These are phyloP conservation scores for Schwanniomyces yamadae DNA, from an alignment of 805 yeast genomes.

Conservation along the genomic window DNA sequence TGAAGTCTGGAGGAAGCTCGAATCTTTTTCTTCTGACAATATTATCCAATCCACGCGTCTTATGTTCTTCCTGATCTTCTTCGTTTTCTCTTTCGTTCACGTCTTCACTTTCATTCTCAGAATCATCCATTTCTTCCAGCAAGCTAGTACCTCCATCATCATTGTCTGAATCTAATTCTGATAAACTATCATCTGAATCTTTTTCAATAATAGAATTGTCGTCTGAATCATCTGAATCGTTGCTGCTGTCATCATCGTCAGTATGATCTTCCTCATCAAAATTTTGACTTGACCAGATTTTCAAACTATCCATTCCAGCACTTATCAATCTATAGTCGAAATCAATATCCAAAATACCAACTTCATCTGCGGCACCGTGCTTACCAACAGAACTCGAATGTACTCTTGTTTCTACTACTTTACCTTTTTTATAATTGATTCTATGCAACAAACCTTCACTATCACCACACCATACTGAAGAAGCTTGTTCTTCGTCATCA, in stretches of 20 bases:
- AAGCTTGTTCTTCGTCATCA: conserved; percentile 44
- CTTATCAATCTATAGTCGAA: conserved; percentile 73
- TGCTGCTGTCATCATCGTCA: conserved; percentile 23
- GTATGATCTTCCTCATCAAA: conserved; percentile 13
- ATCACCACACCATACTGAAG: conserved; percentile 73
- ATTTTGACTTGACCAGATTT: conserved; percentile 62
- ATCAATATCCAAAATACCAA: conserved; percentile 74
- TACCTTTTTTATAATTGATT: conserved; percentile 63
- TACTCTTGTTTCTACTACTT: conserved; percentile 59
- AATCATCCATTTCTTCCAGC: conserved; percentile 10
- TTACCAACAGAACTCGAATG: conserved; percentile 51
- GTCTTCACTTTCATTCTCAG: background rate
- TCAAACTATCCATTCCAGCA: conserved; percentile 80
- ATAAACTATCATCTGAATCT: conserved; percentile 4
- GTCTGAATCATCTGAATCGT: conserved; percentile 13
- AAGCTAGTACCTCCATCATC: conserved; percentile 7
- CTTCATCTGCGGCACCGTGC: conserved; percentile 61
- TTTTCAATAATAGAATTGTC: conserved; percentile 8
- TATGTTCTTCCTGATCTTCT: conserved; percentile 9
- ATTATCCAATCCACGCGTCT: background rate
- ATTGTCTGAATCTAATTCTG: conserved; percentile 8
- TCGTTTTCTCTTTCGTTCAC: conserved; percentile 7
- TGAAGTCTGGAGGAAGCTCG: conserved; percentile 5
- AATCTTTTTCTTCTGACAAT: conserved; percentile 15
- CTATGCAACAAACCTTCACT: conserved; percentile 72